phyloP scores from a whole-genome alignment of 768 basidiomycete genomes.

The Cyathus striatus region DNA sequence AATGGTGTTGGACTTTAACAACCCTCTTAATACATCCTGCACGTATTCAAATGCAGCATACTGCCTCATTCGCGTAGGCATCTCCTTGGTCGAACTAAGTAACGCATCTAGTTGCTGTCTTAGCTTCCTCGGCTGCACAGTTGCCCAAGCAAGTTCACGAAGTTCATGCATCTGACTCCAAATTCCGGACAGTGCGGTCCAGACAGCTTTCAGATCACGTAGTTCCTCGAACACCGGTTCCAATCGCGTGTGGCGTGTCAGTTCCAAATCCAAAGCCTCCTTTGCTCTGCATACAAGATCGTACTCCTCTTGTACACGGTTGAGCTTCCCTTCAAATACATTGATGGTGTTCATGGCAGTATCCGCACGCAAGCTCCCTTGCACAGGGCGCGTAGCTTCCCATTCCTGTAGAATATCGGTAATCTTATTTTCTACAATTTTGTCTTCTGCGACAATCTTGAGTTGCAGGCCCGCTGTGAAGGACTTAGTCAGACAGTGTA shows the following conservation, averaged over 20 bases:
- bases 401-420: slow-evolving; percentile 87
- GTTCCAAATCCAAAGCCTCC: slow-evolving; percentile 92
- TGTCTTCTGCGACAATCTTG: slow-evolving; percentile 99
- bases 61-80: slow-evolving; percentile 98
- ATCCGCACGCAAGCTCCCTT: slow-evolving; percentile 94
- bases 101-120: slow-evolving; percentile 92
- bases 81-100: slow-evolving; percentile 90
- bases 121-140: slow-evolving; percentile 90
- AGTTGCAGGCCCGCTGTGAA: slow-evolving; percentile 86
- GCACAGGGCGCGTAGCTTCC: slow-evolving; percentile 95
- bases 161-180: slow-evolving; percentile 92
- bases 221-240: slow-evolving; percentile 95
- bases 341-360: slow-evolving; percentile 95
- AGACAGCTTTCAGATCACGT: slow-evolving; percentile 94
- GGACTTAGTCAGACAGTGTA: neutral
- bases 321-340: slow-evolving; percentile 92
- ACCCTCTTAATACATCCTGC: slow-evolving; percentile 80
- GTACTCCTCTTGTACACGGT: slow-evolving; percentile 88
- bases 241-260: slow-evolving; percentile 83
- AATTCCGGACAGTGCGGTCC: slow-evolving; percentile 96
- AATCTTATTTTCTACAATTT: slow-evolving; percentile 95
- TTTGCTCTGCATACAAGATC: slow-evolving; percentile 95
- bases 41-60: slow-evolving; percentile 99
- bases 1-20: slow-evolving; percentile 86
- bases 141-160: slow-evolving; percentile 85